Evolutionary conservation across 2,329 filamentous ascomycete genomes (phyloP).

Genomic region (Thelonectria discophora): DNA sequence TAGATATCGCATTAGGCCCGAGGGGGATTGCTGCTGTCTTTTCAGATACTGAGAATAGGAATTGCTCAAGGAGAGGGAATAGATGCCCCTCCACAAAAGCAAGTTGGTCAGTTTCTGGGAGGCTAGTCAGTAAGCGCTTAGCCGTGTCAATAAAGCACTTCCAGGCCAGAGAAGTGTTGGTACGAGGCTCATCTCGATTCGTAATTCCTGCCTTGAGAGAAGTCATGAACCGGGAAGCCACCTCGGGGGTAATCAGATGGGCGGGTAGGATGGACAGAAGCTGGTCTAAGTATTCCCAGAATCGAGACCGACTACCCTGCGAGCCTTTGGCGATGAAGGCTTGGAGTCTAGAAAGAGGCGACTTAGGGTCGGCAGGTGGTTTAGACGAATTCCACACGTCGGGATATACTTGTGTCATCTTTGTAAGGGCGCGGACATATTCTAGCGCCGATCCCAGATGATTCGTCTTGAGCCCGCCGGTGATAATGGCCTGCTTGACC

Average conservation of each 20-base stretch:
- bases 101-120: conserved; percentile 57
- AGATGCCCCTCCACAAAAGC: conserved; percentile 59
- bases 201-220: conserved; percentile 77
- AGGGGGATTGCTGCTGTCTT: conserved; percentile 46
- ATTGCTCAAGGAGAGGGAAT: conserved; percentile 64
- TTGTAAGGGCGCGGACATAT: conserved; percentile 72
- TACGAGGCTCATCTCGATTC: conserved; percentile 76
- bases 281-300: conserved; percentile 74
- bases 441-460: conserved; percentile 80
- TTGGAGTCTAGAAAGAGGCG: conserved; percentile 66
- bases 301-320: conserved; percentile 75
- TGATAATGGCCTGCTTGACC: conserved; percentile 70
- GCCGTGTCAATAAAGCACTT: conserved; percentile 75
- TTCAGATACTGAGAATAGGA: conserved; percentile 57
- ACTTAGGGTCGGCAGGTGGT: conserved; percentile 57
- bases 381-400: conserved; percentile 74
- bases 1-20: conserved; percentile 46
- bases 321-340: conserved; percentile 85
- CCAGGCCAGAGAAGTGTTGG: conserved; percentile 76
- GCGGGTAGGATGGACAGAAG: conserved; percentile 70
- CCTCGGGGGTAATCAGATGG: conserved; percentile 54
- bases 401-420: conserved; percentile 71
- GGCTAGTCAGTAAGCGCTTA: conserved; percentile 59
- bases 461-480: conserved; percentile 74
- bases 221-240: conserved; percentile 68